Percentiles rank a stretch among this genome's conserved stretches.
phyloP scores from a whole-genome alignment of 805 yeast genomes.

The Barnettozyma pratensis region DNA sequence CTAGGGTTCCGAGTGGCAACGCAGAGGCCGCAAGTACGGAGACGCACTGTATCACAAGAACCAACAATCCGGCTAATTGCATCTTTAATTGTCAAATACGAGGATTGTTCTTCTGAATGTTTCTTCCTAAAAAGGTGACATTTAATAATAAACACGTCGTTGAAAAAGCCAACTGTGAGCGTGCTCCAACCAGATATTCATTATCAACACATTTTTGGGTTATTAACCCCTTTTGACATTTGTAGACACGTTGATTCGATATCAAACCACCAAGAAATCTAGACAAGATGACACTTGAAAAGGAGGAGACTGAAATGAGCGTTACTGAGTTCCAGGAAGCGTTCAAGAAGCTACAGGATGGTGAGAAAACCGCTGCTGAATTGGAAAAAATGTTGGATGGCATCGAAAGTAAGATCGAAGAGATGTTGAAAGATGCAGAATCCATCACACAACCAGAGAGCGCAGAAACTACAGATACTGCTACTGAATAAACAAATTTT shows the following conservation, averaged over 20 bases:
- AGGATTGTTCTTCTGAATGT: no score
- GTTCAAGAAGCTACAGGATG: conserved; percentile 57
- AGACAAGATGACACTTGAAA: conserved; percentile 9
- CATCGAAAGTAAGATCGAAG: conserved; percentile 60
- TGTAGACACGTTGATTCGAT: no score
- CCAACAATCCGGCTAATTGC: conserved; percentile 1
- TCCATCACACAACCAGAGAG: conserved; percentile 4
- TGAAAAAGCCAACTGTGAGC: no score
- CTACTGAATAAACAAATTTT: not conserved
- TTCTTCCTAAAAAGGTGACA: no score
- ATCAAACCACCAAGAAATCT: not conserved
- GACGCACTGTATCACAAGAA: conserved; percentile 4
- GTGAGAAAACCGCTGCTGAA: conserved; percentile 57
- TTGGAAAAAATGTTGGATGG: conserved; percentile 62
- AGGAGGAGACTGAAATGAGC: not conserved
- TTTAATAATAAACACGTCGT: not conserved
- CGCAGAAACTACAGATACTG: not conserved
- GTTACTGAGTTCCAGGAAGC: conserved; percentile 44
- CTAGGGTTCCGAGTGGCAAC: conserved; percentile 12
- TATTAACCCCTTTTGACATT: no score
- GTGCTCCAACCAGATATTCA: no score
- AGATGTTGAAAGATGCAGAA: conserved; percentile 46
- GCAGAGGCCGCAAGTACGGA: conserved; percentile 11
- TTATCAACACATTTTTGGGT: no score
- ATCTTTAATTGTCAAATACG: not conserved